Evolutionary conservation across 495 filamentous ascomycete genomes (phyloP).

Genomic region (Trichoderma asperelloides): DNA sequence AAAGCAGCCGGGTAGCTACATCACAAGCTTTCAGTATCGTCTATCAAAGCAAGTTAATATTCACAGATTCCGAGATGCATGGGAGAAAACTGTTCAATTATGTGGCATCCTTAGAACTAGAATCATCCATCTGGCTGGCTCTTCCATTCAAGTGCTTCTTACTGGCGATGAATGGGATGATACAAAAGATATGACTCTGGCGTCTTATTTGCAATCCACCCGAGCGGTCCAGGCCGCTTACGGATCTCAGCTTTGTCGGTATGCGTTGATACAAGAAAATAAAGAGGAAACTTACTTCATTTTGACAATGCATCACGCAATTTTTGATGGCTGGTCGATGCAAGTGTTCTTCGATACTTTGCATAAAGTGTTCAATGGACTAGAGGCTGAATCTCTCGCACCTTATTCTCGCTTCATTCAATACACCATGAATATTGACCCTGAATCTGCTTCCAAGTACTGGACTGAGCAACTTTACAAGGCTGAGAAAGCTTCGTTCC

Average conservation of each 20-base stretch:
- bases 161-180: conserved; percentile 1
- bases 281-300: conserved; percentile 13
- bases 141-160: conserved; percentile 20
- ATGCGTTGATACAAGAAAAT: conserved; percentile 4
- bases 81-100: conserved; percentile 42
- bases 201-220: not conserved
- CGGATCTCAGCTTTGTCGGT: not conserved
- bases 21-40: conserved; percentile 30
- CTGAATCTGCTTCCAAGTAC: conserved; percentile 3
- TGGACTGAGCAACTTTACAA: not conserved
- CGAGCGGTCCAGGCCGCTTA: not conserved
- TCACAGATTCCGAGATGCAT: conserved; percentile 35
- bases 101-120: conserved; percentile 60
- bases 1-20: conserved; percentile 32
- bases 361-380: not conserved
- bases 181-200: not conserved
- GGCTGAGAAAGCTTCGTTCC: not conserved
- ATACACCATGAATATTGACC: conserved; percentile 1
- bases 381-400: not conserved
- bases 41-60: conserved; percentile 34
- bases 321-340: conserved; percentile 9
- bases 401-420: conserved; percentile 6
- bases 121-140: not conserved
- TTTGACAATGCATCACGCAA: not conserved
- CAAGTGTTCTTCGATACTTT: not conserved